phyloP scores from a whole-genome alignment of 441 rosid species.

The Jatropha podagrica region DNA sequence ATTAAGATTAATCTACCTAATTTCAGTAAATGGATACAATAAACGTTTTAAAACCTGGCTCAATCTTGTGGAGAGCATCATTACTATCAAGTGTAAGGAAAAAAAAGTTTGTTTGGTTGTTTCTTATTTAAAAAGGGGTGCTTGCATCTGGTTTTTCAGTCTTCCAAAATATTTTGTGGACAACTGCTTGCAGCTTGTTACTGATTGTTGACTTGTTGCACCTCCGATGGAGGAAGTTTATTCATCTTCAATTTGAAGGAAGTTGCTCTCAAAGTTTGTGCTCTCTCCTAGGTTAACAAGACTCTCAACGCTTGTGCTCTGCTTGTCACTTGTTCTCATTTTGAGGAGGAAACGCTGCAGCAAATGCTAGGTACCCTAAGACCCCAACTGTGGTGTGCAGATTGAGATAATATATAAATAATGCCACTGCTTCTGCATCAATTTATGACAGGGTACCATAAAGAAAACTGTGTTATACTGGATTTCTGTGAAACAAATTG shows the following conservation, averaged over 20 bases:
- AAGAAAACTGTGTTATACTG: background rate
- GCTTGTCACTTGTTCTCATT: background rate
- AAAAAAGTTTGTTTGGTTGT: background rate
- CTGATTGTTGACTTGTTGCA: no score
- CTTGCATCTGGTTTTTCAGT: background rate
- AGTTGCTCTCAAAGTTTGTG: background rate
- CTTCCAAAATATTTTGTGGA: background rate
- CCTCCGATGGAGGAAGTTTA: background rate
- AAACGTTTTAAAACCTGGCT: background rate
- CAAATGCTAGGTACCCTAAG: background rate
- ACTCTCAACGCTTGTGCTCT: background rate
- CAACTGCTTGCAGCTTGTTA: background rate
- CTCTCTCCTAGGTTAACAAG: background rate
- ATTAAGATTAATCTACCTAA: background rate
- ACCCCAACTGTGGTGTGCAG: background rate
- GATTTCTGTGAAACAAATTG: background rate
- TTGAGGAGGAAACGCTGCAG: background rate
- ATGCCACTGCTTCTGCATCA: background rate
- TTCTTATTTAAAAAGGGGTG: background rate
- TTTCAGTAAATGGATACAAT: background rate
- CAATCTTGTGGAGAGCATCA: background rate
- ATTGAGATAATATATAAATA: background rate
- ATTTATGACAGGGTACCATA: background rate
- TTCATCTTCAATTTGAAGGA: background rate
- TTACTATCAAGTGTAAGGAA: background rate